Conservation (phyloP, 768 basidiomycete genomes). For the Russula emetica region DNA sequence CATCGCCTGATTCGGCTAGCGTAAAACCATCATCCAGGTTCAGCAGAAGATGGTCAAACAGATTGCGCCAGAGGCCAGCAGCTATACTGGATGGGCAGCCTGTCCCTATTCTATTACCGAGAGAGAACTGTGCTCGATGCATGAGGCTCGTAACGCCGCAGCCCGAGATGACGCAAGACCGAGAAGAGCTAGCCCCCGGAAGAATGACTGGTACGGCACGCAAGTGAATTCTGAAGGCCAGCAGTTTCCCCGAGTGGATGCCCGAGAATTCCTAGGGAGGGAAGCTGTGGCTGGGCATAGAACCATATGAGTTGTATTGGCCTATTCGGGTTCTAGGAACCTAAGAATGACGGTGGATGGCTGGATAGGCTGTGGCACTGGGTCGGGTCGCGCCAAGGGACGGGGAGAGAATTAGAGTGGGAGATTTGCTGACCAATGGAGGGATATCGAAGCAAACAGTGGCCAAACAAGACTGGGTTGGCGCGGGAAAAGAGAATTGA, state of each 20-base stretch:
- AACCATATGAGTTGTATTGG: too few relatives aligned
- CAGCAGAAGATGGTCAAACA: neutral
- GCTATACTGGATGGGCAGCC: neutral
- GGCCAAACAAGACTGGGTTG: slow-evolving; percentile 5
- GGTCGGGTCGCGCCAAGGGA: neutral
- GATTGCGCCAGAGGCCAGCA: neutral
- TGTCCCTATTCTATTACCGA: neutral
- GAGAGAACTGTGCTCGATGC: neutral
- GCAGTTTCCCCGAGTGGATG: slow-evolving; percentile 18
- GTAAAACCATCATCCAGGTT: neutral
- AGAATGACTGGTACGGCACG: neutral
- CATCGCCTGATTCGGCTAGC: slow-evolving; percentile 7
- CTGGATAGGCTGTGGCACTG: too few relatives aligned
- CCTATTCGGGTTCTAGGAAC: neutral
- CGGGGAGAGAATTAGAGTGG: slow-evolving; percentile 1
- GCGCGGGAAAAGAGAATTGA: slow-evolving; percentile 11
- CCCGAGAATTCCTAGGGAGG: slow-evolving; percentile 10
- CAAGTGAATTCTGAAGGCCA: neutral
- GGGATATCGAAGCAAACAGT: neutral
- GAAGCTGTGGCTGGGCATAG: neutral
- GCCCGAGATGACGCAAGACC: slow-evolving; percentile 1
- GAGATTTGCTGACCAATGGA: neutral
- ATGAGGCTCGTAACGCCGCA: neutral
- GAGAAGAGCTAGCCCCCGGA: neutral
- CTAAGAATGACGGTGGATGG: neutral